Percentiles rank a stretch among this genome's conserved stretches.
Conservation (phyloP, 129 eudicot species). For the Oenanthe sinensis region DNA sequence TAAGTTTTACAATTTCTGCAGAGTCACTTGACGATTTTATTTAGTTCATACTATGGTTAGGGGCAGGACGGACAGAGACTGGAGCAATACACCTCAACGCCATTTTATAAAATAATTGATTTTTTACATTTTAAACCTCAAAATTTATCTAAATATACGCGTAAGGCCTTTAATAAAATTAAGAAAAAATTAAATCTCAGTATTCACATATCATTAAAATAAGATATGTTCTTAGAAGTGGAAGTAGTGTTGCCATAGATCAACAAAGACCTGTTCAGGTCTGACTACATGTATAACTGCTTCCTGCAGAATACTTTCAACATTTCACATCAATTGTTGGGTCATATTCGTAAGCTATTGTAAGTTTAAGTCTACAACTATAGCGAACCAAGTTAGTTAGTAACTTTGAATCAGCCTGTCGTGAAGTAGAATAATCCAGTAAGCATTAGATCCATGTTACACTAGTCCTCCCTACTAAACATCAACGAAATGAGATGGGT, state of each 20-base stretch:
- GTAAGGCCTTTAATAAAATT: too few species aligned
- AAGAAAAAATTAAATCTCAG: neutral
- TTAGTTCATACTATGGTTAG: neutral
- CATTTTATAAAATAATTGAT: too few species aligned
- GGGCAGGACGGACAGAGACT: too few species aligned
- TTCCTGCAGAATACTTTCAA: neutral
- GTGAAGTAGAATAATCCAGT: constrained; percentile 37
- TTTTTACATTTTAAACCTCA: neutral
- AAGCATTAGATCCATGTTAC: neutral
- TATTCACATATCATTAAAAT: neutral
- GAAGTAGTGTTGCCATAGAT: neutral
- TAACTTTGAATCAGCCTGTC: neutral
- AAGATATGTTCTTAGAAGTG: neutral
- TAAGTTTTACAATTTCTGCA: too few species aligned
- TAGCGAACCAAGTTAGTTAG: neutral
- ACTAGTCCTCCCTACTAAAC: constrained; percentile 66
- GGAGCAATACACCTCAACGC: too few species aligned
- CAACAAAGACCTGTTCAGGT: neutral
- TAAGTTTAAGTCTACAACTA: neutral
- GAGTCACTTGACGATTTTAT: neutral
- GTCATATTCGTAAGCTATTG: neutral
- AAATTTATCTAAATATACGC: too few species aligned
- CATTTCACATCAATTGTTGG: neutral
- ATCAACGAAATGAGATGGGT: constrained; percentile 57
- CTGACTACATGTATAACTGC: neutral